Evolutionary conservation across 306 rosid species (phyloP).

Genomic region (Gastrolobium villosum): DNA sequence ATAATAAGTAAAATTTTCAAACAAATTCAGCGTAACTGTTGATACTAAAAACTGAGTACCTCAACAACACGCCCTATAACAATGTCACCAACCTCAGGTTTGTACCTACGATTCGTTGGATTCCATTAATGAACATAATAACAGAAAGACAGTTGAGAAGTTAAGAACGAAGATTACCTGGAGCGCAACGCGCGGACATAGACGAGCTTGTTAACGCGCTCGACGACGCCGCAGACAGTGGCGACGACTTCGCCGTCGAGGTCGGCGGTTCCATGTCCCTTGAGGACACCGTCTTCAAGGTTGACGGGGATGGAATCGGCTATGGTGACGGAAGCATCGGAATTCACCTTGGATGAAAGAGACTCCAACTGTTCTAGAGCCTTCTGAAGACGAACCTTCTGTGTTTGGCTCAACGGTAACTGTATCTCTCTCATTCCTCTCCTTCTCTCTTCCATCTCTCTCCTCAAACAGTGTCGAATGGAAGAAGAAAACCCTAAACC

Average conservation of each 20-base stretch:
- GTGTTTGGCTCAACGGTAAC: conserved; percentile 80
- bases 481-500: conserved; percentile 36
- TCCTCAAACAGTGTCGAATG: neutral
- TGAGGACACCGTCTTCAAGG: conserved; percentile 79
- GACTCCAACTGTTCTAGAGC: conserved; percentile 74
- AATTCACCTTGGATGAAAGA: conserved; percentile 72
- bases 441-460: neutral
- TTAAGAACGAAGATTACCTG: conserved; percentile 52
- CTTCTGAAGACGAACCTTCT: conserved; percentile 83
- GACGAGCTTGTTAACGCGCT: conserved; percentile 92
- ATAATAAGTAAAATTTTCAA: neutral
- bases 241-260: conserved; percentile 80
- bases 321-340: conserved; percentile 80
- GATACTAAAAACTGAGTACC: conserved; percentile 49
- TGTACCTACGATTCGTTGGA: conserved; percentile 64
- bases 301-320: conserved; percentile 85
- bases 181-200: conserved; percentile 85
- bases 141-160: neutral
- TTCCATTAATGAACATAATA: conserved; percentile 12
- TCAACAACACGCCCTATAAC: conserved; percentile 85
- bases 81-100: conserved; percentile 96
- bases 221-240: conserved; percentile 83
- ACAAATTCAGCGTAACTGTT: neutral
- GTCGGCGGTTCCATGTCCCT: conserved; percentile 92
- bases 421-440: conserved; percentile 59